Evolutionary conservation across 306 rosid genomes (phyloP), one percentile per base, ranked within the genome.

Genomic region (Pterocarpus macrocarpus): DNA sequence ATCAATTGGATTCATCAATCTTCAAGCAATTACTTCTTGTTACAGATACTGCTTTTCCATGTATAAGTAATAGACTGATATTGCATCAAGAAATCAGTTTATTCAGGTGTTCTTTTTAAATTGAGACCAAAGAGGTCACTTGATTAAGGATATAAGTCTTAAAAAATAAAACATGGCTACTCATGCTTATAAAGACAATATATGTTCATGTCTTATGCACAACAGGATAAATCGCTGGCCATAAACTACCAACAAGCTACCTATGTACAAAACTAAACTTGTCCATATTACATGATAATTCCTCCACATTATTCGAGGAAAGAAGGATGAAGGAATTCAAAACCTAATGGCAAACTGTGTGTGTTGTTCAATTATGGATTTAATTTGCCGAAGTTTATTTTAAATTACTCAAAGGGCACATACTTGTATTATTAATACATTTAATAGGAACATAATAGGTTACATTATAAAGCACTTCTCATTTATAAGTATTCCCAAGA

Each of bases 11-110:
- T 52, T 69, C 41, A 44, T 41, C 57, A 14, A 38, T 69, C 55
- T 69, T 61, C 47, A 76, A 59, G 66, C 50, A 76, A 32, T 15
- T 61, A 76, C 14, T 11, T 66, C 63, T 68, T n/a, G 33, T 61
- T 28, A 61, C 1, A 22, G 56, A 36, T 53, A 69, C 35, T 49
- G 77, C 49, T 68, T 49, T 49, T 22, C 28, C 28, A 22, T 22
- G 28, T 1, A 22, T 22, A 22, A 22, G 28, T 22, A 22, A 22
- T 22, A 22, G 28, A 22, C 28, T 22, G 28, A 22, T 22, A 22
- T 22, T 22, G 28, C 0, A 22, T 22, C 28, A 22, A 22, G 28
- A 22, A 22, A 22, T 22, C 28, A 22, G 28, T 22, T 22, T 22
- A 22, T 22, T 22, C 28, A 22, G 28, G 28, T 22, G 28, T 22